Conservation (phyloP, 164 flowering plant species). For the Umbellularia californica region DNA sequence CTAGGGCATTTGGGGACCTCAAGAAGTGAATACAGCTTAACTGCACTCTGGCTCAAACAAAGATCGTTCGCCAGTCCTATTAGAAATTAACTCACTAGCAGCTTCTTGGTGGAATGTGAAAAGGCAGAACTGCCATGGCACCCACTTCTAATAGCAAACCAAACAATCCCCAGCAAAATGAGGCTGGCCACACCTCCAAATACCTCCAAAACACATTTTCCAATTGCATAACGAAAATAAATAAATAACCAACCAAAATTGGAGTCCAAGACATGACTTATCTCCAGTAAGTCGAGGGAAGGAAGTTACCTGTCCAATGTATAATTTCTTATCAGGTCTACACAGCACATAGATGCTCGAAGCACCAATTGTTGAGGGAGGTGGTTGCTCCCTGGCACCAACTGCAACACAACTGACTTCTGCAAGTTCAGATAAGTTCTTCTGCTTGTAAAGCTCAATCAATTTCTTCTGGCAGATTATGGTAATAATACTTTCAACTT, state of each 20-base stretch:
- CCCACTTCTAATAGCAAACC: background rate
- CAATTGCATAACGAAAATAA: background rate
- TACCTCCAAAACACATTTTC: background rate
- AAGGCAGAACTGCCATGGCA: background rate
- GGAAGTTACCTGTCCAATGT: constrained; percentile 76
- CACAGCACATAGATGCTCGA: constrained; percentile 81
- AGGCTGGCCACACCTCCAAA: background rate
- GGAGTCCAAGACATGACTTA: background rate
- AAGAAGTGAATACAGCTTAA: background rate
- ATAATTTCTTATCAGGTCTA: constrained; percentile 69
- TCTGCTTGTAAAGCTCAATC: constrained; percentile 42
- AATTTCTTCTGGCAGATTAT: constrained; percentile 54
- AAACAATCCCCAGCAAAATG: background rate
- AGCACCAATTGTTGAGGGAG: constrained; percentile 84
- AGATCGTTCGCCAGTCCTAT: background rate
- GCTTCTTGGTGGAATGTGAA: background rate
- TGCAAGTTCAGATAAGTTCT: constrained; percentile 26
- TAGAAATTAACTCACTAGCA: background rate
- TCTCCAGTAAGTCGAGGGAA: background rate
- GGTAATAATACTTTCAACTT: constrained; percentile 46
- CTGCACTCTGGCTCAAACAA: background rate
- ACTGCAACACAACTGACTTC: constrained; percentile 49
- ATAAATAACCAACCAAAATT: no score
- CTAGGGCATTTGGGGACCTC: background rate
- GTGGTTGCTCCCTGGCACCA: constrained; percentile 72